Percentiles rank a stretch among this genome's conserved stretches.
Conservation (phyloP, 148 eudicot species). For the Amaranthus cruentus region DNA sequence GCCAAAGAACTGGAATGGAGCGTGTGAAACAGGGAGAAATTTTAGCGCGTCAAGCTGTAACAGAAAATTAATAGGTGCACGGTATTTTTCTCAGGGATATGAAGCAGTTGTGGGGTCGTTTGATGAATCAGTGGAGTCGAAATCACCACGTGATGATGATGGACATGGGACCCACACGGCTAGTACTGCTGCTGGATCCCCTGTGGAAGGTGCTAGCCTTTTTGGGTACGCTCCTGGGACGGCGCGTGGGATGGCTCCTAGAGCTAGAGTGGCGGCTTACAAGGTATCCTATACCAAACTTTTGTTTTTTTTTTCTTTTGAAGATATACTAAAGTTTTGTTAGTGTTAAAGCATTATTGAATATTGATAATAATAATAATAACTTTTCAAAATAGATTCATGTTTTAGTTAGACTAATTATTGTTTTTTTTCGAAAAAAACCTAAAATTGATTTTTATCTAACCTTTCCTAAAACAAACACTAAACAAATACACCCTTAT, state of each 20-base stretch:
- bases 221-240: conserved; percentile 56
- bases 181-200: conserved; percentile 52
- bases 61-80: conserved; percentile 42
- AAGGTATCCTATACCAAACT: conserved; percentile 17
- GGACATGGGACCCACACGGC: conserved; percentile 79
- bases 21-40: conserved; percentile 40
- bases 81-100: conserved; percentile 50
- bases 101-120: conserved; percentile 44
- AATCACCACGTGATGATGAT: conserved; percentile 56
- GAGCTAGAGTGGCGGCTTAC: conserved; percentile 49
- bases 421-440: too few relatives aligned
- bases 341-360: too few relatives aligned
- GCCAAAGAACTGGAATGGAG: conserved; percentile 46
- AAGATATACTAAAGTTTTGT: too few relatives aligned
- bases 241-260: conserved; percentile 64
- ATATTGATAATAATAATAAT: too few relatives aligned
- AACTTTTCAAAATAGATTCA: too few relatives aligned
- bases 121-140: conserved; percentile 37
- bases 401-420: too few relatives aligned
- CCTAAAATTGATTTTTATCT: too few relatives aligned
- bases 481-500: too few relatives aligned
- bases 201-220: conserved; percentile 39
- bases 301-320: background rate
- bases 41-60: conserved; percentile 42
- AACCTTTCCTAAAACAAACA: too few relatives aligned